Base-by-base conservation (phyloP, 148 eudicot species). In the Nepenthes gracilis region DNA sequence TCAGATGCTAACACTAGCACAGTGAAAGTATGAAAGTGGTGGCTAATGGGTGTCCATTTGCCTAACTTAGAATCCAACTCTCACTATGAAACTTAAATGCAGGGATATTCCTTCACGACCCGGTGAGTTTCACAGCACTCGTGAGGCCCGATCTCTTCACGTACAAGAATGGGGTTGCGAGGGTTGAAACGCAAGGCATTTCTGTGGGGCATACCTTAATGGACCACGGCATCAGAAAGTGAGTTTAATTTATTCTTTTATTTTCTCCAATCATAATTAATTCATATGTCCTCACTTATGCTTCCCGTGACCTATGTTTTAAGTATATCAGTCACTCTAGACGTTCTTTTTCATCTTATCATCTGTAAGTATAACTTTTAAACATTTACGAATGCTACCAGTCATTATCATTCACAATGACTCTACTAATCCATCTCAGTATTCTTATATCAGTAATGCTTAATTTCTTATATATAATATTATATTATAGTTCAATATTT, bases 101-200 rank as follows among this genome's bases (percentile, higher is more conserved):
- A 92, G 98, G 98, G 47, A 81, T 88, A 52, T 92, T 85, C 62
- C 94, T 88, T 52, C 98, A 92, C 53, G 98, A 88, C 35, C 96
- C 98, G 0, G 94, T 85, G 33, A 85, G 98, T 70, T 92, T 88
- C 56, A 74, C 84, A 54, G 96, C 96, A 11, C 70, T 92, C 15
- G 84, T 84, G 59, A 81, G 84, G 67, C 96, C 96, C 6, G 98
- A 92, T 74, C 83, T 92, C 61, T 92, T 92, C 47, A 88, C 94
- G 4, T 88, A 75, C 81, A 92, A 79, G 75, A 77, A 68, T 60
- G 98, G 96, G 34, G 98, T 88, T 34, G 98, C 88, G 53, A 85
- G 98, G 67, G 98, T 92, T 55, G 98, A 92, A 72, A 92, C 98
- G 5, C 94, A 92, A 70, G 98, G 98, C 58, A 74, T 85, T 54